These are phyloP conservation scores for Metarhizium rileyi DNA, from an alignment of 2,329 filamentous ascomycete species.

Conservation along the genomic window DNA sequence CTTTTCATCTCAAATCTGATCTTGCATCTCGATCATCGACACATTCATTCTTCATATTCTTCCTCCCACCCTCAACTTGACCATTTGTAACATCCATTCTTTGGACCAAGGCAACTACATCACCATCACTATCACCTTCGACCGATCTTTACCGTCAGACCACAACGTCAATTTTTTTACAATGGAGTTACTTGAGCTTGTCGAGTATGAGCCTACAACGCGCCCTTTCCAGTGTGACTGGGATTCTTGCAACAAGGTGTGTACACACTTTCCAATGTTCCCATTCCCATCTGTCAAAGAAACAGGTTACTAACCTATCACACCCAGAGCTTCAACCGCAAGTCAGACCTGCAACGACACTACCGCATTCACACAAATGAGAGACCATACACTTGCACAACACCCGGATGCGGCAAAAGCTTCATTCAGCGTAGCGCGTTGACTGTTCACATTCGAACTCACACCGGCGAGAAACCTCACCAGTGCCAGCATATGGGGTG, in stretches of 20 bases:
- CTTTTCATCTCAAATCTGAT: background rate
- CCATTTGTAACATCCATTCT: background rate
- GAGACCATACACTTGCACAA: conserved; percentile 53
- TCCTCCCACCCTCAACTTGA: background rate
- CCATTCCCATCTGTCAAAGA: background rate
- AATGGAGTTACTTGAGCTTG: conserved; percentile 57
- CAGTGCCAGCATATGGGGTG: conserved; percentile 56
- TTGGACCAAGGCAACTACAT: background rate
- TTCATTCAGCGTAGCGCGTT: conserved; percentile 63
- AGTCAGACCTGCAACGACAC: conserved; percentile 61
- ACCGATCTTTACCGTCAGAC: background rate
- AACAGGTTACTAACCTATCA: background rate
- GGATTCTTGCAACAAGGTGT: conserved; percentile 52
- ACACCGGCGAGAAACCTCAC: conserved; percentile 64
- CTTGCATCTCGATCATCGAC: background rate
- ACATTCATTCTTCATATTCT: background rate
- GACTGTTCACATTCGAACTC: conserved; percentile 61
- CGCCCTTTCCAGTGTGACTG: conserved; percentile 57
- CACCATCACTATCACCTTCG: background rate
- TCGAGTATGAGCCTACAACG: conserved; percentile 52
- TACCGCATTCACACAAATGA: conserved; percentile 66
- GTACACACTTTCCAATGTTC: no score
- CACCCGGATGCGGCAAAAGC: conserved; percentile 54
- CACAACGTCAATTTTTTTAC: background rate
- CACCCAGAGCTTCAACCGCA: conserved; percentile 61